Evolutionary conservation across 371 early-diverging fungal species (phyloP).

Genomic region (Lichtheimia ramosa): DNA sequence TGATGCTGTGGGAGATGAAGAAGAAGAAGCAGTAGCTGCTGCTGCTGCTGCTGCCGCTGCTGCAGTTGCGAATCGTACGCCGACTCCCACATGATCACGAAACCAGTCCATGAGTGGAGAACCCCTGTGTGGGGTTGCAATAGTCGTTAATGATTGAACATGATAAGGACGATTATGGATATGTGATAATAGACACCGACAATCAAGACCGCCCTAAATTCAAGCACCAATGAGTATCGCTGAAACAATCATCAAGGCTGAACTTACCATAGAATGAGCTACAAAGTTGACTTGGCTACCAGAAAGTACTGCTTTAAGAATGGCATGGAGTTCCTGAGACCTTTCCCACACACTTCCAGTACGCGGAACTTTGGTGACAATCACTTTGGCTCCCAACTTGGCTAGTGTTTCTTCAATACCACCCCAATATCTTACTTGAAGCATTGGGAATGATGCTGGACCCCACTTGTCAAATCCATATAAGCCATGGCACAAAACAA

Average conservation of each 20-base stretch:
- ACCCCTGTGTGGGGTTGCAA: conserved; percentile 93
- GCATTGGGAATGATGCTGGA: conserved; percentile 72
- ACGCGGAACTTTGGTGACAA: conserved; percentile 79
- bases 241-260: too few species aligned
- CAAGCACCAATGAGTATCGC: too few species aligned
- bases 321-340: conserved; percentile 73
- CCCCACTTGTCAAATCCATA: conserved; percentile 88
- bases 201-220: conserved; percentile 89
- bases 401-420: conserved; percentile 81
- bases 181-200: conserved; percentile 82
- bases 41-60: not conserved
- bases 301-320: conserved; percentile 54
- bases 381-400: conserved; percentile 79
- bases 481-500: conserved; percentile 89
- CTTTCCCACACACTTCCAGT: conserved; percentile 80
- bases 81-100: conserved; percentile 72
- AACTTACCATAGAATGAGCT: conserved; percentile 89
- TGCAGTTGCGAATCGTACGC: conserved; percentile 4
- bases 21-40: not conserved
- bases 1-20: not conserved
- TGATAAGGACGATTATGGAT: conserved; percentile 62
- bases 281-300: conserved; percentile 78
- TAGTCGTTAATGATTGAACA: conserved; percentile 78
- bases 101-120: conserved; percentile 91
- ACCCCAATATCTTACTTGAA: conserved; percentile 90